Base-by-base conservation (phyloP, 2,329 filamentous ascomycete genomes). In the Claviceps sp. region DNA sequence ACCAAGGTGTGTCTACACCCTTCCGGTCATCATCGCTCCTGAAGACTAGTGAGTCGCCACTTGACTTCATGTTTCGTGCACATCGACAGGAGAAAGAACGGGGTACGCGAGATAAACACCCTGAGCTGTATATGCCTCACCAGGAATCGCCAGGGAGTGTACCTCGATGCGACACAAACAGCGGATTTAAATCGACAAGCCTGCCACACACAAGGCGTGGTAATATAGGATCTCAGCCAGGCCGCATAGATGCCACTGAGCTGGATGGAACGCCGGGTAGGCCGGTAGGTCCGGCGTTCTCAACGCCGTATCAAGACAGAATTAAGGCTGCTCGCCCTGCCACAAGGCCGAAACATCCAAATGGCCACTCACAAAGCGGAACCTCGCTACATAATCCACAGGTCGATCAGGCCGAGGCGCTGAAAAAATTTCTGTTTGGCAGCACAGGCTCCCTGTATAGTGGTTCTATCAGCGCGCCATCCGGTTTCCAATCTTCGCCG, bases 61-160 rank as follows among this genome's bases (percentile, higher is more conserved):
- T 97, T 4, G 90, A 97, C 60, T 78, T 95, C 56, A 84, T 97
- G 63, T 97, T 97, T 72, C 84, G 85, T 55, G 89, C 88, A 37
- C 86, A 95, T 59, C 80, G 86, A 48, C 84, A 86, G 54, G 86
- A 93, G 66, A 85, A 82, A 62, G 82, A 82, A 50, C 74, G 76
- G 54, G 76, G 75, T 29, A 48, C 45, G n/a, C 50, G 40, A 49
- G 72, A 73, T 50, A 56, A 74, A 59, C 58, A 68, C 60, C 53
- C 69, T 58, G 57, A 58, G 20, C 61, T 65, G 36, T 60, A 67
- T 7, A 66, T 68, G 1, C 6, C 11, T 16, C 22, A 20, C 14
- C 5, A 7, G 6, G 34, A 44, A 23, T 50, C 47, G 22, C 48
- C 53, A 22, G 47, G 20, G 16, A 39, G 36, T 46, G 11, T 46